phyloP scores from a whole-genome alignment of 345 rosid species.

The Hibiscus trionum region DNA sequence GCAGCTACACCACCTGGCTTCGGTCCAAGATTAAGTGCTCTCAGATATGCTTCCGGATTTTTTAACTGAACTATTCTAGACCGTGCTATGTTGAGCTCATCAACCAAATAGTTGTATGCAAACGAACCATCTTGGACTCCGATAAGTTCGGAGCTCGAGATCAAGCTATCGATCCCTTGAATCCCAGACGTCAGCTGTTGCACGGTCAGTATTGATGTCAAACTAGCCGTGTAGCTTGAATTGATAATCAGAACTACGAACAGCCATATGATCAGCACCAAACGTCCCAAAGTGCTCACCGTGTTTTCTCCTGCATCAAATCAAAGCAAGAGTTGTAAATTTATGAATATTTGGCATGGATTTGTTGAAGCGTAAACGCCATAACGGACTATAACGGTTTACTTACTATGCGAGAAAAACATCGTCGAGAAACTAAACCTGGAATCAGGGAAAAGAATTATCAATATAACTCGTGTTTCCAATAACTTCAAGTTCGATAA shows the following conservation, averaged over 20 bases:
- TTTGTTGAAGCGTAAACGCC: neutral
- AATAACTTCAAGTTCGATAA: neutral
- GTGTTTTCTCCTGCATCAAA: constrained; percentile 77
- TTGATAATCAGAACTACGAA: constrained; percentile 90
- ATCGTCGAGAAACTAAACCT: constrained; percentile 99
- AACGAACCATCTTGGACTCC: constrained; percentile 91
- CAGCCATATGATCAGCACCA: constrained; percentile 84
- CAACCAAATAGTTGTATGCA: constrained; percentile 61
- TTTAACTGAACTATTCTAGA: constrained; percentile 55
- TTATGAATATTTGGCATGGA: neutral
- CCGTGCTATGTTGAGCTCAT: constrained; percentile 71
- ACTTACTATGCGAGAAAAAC: constrained; percentile 98
- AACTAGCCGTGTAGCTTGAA: constrained; percentile 94
- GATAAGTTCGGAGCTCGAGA: constrained; percentile 53
- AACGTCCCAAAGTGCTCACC: constrained; percentile 68
- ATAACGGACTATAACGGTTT: neutral
- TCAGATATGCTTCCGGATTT: constrained; percentile 39
- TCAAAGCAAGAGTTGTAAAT: constrained; percentile 7
- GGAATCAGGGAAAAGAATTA: constrained; percentile 26
- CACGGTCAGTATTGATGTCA: constrained; percentile 90
- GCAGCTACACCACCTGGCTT: constrained; percentile 73
- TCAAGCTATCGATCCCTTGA: constrained; percentile 70
- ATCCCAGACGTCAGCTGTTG: constrained; percentile 75
- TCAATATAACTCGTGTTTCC: neutral
- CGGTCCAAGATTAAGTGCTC: constrained; percentile 56